phyloP scores from a whole-genome alignment of 768 basidiomycete genomes.

The Tylopilus felleus region DNA sequence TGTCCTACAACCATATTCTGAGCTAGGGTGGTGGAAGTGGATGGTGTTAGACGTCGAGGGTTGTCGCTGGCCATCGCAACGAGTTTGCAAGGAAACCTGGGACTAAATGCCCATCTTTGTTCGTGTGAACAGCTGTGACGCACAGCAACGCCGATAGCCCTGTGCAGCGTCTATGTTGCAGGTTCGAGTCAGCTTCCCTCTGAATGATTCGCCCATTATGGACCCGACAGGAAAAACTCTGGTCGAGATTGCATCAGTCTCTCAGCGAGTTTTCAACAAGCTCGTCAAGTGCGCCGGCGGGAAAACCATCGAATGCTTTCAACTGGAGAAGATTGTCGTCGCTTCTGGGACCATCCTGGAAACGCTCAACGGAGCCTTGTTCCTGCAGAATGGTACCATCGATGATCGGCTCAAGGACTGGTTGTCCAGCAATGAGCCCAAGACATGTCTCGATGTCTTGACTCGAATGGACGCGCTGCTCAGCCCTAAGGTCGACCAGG shows the following conservation, averaged over 20 bases:
- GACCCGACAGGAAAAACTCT: too few species aligned
- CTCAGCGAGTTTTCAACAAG: too few species aligned
- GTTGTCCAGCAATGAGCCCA: slow-evolving; percentile 3
- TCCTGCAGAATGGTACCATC: not conserved
- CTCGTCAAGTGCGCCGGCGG: not conserved
- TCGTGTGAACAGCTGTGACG: too few species aligned
- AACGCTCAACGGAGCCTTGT: not conserved
- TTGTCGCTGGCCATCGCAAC: too few species aligned
- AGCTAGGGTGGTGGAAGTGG: not conserved
- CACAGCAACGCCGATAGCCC: too few species aligned
- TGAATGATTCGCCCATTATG: too few species aligned
- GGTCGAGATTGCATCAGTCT: too few species aligned
- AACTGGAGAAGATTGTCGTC: slow-evolving; percentile 2
- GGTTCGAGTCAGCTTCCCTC: too few species aligned
- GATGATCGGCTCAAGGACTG: slow-evolving; percentile 12
- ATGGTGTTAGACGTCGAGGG: too few species aligned
- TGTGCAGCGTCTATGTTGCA: too few species aligned
- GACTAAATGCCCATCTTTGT: too few species aligned
- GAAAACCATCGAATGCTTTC: slow-evolving; percentile 1
- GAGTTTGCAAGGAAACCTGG: too few species aligned
- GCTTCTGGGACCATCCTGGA: slow-evolving; percentile 4
- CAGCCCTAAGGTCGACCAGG: not conserved
- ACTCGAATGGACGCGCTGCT: slow-evolving; percentile 8
- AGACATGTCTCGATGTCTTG: slow-evolving; percentile 1
- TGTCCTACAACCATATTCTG: not conserved